Base-by-base conservation (phyloP, 2,329 filamentous ascomycete species). In the Madurella mycetomatis region DNA sequence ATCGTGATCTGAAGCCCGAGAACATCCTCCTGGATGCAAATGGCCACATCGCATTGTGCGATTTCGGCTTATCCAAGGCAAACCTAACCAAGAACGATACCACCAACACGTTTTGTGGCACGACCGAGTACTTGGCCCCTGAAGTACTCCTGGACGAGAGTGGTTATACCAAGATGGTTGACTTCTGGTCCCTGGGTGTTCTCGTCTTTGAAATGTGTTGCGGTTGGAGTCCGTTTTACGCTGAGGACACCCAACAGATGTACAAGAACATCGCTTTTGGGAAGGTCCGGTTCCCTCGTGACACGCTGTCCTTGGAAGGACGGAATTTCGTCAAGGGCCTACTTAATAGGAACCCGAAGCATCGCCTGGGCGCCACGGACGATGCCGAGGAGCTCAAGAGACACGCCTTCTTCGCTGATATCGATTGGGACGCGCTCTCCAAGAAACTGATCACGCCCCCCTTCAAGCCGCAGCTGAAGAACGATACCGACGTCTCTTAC, bases 191-290 rank as follows among this genome's bases (percentile, higher is more conserved):
- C 1, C 80, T 99, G 12, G 94, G 94, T 54, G 94, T 99, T 46
- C 79, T 99, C 51, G 94, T 99, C 1, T 99, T 99, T 66, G 94
- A 99, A 72, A 99, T 99, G 94, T 99, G 94, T 76, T 99, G 94
- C 66, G 94, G 94, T 34, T 99, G 94, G 94, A 96, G 91, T 66
- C 94, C 94, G 0, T 99, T 99, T 74, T 99, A 97, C 65, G 94
- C 94, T 53, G 94, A 99, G 67, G 94, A 99, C 68, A 99, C 94
- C 0, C 94, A 99, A 72, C 94, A 99, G 71, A 99, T 99, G 94
- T 99, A 99, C 78, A 99, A 99, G 79, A 99, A 99, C 75, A 99
- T 99, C 69, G 94, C 94, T 0, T 99, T 99, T 67, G 94, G 94
- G 69, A 99, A 99, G 70, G 94, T 99, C 54, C 83, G 94, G 57